Evolutionary conservation across 2,329 filamentous ascomycete species (phyloP).

Genomic region (Eurotiales sp.): DNA sequence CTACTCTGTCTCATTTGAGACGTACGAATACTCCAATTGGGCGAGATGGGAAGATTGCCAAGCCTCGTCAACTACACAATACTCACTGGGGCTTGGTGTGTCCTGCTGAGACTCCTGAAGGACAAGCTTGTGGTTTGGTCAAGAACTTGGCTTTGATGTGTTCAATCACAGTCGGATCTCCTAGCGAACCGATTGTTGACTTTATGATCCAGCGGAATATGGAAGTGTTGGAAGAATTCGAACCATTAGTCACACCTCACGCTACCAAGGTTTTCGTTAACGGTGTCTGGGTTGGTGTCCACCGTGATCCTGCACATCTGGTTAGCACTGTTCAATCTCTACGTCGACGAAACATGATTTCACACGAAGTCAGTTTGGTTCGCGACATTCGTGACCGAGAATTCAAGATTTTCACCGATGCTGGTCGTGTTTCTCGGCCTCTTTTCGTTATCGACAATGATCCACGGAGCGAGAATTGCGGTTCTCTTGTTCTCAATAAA

Average conservation of each 20-base stretch:
- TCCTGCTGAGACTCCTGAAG: slow-evolving; percentile 95
- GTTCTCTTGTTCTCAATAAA: slow-evolving; percentile 76
- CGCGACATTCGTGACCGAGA: slow-evolving; percentile 95
- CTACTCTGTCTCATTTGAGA: slow-evolving; percentile 91
- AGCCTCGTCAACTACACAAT: slow-evolving; percentile 95
- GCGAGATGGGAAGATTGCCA: slow-evolving; percentile 95
- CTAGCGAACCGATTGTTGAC: slow-evolving; percentile 82
- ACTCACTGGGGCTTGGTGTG: slow-evolving; percentile 98
- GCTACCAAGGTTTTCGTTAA: slow-evolving; percentile 98
- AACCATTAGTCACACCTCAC: slow-evolving; percentile 76
- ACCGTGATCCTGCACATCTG: slow-evolving; percentile 81
- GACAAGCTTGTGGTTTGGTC: slow-evolving; percentile 95
- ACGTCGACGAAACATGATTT: slow-evolving; percentile 76
- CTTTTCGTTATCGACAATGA: slow-evolving; percentile 92
- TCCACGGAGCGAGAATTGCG: slow-evolving; percentile 66
- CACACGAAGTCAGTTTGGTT: slow-evolving; percentile 89
- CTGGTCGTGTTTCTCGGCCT: slow-evolving; percentile 88
- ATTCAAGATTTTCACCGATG: slow-evolving; percentile 98
- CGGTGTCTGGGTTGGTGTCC: slow-evolving; percentile 95
- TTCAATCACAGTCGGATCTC: slow-evolving; percentile 92
- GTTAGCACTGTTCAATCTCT: slow-evolving; percentile 74
- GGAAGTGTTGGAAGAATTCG: slow-evolving; percentile 95
- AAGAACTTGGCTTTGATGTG: slow-evolving; percentile 99
- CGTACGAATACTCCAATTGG: slow-evolving; percentile 97
- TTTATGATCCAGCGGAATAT: slow-evolving; percentile 96